These are phyloP conservation scores for Xanthoconium stramineum DNA, from an alignment of 768 basidiomycete species.

Conservation along the genomic window DNA sequence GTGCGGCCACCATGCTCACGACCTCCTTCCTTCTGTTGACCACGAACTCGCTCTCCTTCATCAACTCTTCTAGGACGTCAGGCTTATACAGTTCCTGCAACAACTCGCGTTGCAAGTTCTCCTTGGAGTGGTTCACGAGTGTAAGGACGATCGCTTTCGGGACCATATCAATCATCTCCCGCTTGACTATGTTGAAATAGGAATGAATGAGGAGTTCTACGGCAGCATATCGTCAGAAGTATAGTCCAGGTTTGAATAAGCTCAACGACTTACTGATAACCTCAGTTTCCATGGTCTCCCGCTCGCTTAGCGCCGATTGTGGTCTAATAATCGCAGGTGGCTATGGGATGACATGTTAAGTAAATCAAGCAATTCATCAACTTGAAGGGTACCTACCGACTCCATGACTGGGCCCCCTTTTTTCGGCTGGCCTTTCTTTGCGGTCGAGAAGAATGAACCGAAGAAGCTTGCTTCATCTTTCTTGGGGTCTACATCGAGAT, in stretches of 20 bases:
- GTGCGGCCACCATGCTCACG: slow-evolving; percentile 85
- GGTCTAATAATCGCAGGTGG: slow-evolving; percentile 89
- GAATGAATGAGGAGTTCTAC: slow-evolving; percentile 92
- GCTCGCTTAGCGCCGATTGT: slow-evolving; percentile 84
- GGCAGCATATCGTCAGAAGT: slow-evolving; percentile 1
- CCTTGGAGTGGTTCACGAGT: slow-evolving; percentile 90
- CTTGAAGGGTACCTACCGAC: slow-evolving; percentile 37
- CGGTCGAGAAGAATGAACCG: slow-evolving; percentile 87
- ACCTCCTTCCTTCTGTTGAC: slow-evolving; percentile 92
- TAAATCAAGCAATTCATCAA: slow-evolving; percentile 13
- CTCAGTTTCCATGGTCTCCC: slow-evolving; percentile 98
- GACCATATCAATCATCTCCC: slow-evolving; percentile 99
- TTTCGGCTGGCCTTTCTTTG: slow-evolving; percentile 57
- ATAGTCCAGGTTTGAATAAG: neutral
- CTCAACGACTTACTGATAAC: slow-evolving; percentile 84
- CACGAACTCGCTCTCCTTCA: slow-evolving; percentile 93
- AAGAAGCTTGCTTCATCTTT: slow-evolving; percentile 93
- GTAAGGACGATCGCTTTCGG: slow-evolving; percentile 93
- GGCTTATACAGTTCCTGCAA: slow-evolving; percentile 96
- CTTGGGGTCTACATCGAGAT: slow-evolving; percentile 86
- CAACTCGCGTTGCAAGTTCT: slow-evolving; percentile 90
- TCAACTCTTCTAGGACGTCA: slow-evolving; percentile 89
- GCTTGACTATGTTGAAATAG: slow-evolving; percentile 97
- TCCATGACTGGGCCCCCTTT: slow-evolving; percentile 61
- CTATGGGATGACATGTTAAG: slow-evolving; percentile 29